phyloP scores from a whole-genome alignment of 2,329 filamentous ascomycete genomes.

The Taxawa tesnikishii region DNA sequence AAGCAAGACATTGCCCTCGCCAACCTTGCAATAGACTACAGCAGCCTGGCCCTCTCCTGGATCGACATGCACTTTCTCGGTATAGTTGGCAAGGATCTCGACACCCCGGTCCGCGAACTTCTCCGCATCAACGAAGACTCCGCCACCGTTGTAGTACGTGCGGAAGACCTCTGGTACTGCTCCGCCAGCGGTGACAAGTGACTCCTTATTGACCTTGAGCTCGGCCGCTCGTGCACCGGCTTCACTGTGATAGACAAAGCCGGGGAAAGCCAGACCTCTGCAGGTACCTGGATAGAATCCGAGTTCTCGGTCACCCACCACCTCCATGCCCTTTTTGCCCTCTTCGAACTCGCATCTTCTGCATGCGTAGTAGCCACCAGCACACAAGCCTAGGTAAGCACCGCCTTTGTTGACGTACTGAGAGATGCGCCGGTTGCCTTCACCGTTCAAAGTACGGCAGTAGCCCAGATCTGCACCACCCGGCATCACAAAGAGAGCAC shows the following conservation, averaged over 20 bases:
- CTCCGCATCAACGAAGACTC: constrained; percentile 74
- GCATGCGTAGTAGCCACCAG: constrained; percentile 84
- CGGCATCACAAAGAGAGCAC: constrained; percentile 80
- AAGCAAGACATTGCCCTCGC: constrained; percentile 65
- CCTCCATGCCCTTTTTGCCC: constrained; percentile 67
- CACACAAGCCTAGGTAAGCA: constrained; percentile 81
- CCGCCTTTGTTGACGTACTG: constrained; percentile 81
- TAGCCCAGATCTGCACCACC: constrained; percentile 92
- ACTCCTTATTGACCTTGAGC: constrained; percentile 50
- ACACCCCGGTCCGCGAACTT: constrained; percentile 51
- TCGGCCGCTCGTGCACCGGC: constrained; percentile 63
- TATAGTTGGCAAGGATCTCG: constrained; percentile 72
- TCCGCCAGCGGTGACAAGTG: constrained; percentile 36
- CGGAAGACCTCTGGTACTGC: constrained; percentile 50
- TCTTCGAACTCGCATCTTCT: constrained; percentile 83
- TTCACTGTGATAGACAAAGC: constrained; percentile 86
- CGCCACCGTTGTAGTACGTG: constrained; percentile 89
- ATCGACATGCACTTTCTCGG: constrained; percentile 62
- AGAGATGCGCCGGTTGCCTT: constrained; percentile 71
- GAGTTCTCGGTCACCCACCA: constrained; percentile 74
- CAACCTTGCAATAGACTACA: constrained; percentile 70
- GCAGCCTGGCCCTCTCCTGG: constrained; percentile 63
- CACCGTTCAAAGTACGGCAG: constrained; percentile 74
- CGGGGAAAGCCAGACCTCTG: constrained; percentile 73
- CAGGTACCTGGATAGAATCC: constrained; percentile 80